Conservation (phyloP, 192 early-diverging fungal species). For the Entomortierella lignicola region DNA sequence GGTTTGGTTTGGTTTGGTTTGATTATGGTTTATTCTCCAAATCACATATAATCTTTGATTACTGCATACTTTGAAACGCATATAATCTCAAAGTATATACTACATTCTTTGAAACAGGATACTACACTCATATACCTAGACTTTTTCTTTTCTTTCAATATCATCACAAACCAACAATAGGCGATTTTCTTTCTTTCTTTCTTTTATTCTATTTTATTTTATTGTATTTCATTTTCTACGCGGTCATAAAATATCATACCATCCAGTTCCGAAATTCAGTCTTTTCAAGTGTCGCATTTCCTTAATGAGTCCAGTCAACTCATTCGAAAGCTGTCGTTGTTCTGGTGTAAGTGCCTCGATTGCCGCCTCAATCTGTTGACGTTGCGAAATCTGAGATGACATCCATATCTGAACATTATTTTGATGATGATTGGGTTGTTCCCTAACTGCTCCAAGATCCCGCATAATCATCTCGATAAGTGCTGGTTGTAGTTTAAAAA, state of each 20-base stretch:
- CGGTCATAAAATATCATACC: constrained; percentile 9
- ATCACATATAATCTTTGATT: too few relatives aligned
- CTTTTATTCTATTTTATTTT: too few relatives aligned
- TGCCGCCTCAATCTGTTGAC: neutral
- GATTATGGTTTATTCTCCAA: too few relatives aligned
- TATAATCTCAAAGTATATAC: too few relatives aligned
- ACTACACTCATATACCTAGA: too few relatives aligned
- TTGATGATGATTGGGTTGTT: neutral
- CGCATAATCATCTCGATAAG: constrained; percentile 36
- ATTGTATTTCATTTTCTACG: neutral
- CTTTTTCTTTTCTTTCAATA: too few relatives aligned
- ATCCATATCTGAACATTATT: neutral
- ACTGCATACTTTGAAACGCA: too few relatives aligned
- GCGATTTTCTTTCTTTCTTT: too few relatives aligned
- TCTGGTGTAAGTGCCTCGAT: neutral
- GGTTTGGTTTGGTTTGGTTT: too few relatives aligned
- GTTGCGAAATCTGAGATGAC: neutral
- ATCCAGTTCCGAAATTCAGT: constrained; percentile 40
- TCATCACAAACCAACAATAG: too few relatives aligned
- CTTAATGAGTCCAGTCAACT: constrained; percentile 9
- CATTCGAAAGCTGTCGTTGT: neutral
- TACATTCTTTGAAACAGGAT: too few relatives aligned
- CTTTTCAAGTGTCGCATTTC: neutral
- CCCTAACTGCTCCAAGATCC: constrained; percentile 13
- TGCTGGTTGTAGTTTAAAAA: constrained; percentile 15